Evolutionary conservation across 345 rosid species (phyloP), one percentile per base, ranked within the genome.

Genomic region (Arabidopsis thaliana): DNA sequence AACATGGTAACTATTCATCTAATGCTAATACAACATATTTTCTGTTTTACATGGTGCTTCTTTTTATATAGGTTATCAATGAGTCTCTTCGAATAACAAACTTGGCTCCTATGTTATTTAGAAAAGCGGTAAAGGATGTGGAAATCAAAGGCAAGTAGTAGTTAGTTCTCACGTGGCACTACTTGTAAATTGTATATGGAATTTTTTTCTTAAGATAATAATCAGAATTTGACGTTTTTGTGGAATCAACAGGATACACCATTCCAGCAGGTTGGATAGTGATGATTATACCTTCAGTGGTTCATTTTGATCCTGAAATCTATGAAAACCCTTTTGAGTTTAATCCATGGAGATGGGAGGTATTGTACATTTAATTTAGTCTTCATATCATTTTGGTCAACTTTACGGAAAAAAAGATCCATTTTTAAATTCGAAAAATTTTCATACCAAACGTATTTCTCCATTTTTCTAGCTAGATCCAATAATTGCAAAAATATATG

Each of bases 321-420:
- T 83, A 79, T 12, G 81, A 72, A 14, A 76, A 83, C 3, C 85
- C 85, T 7, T 75, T 77, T 36, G 48, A 59, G 20, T 83, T 83
- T 55, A 85, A 85, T 59, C 88, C 86, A 30, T 81, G 83, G 78
- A 65, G 87, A 25, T 84, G 84, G 85, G 73, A 79, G 85, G 75
- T 71, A 59, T 33, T 66, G 7, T 10, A 34, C n/a, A 66, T 0
- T 51, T 50, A 41, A 8, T 38, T 38, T 38, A 38, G 41, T 38
- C 41, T 38, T 16, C 20, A 16, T 16, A 16, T 16, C 20, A 16
- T 16, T 16, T 16, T 16, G 20, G 20, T 16, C 20, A 16, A 16
- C 20, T 16, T 16, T 16, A 16, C 20, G 20, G 20, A 16, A 16
- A 16, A 16, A 16, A 16, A 16, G 20, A 16, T 16, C 20, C 20